Percentiles rank a stretch among this genome's conserved stretches.
phyloP scores from a whole-genome alignment of 805 yeast species.

The Wickerhamiella dianesei region DNA sequence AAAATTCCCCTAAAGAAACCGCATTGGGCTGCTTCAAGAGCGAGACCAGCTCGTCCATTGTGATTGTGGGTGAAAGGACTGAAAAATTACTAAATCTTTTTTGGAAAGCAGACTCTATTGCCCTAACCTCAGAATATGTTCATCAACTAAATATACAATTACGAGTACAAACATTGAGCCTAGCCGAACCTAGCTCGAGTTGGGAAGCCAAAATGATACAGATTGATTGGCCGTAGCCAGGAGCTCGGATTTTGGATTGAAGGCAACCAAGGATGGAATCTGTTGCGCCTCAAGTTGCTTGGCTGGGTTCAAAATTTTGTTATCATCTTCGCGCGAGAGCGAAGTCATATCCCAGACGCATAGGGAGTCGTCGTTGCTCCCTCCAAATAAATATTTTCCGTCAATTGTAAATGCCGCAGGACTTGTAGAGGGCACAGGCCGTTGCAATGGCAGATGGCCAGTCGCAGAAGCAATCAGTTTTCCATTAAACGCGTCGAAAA shows the following conservation, averaged over 20 bases:
- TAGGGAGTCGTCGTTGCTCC: slow-evolving; percentile 42
- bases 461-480: slow-evolving; percentile 32
- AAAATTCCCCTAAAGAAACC: background rate
- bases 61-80: background rate
- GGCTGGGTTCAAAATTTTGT: slow-evolving; percentile 17
- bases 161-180: no score
- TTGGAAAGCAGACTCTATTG: background rate
- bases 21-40: slow-evolving; percentile 5
- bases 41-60: slow-evolving; percentile 12
- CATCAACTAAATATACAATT: no score
- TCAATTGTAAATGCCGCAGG: slow-evolving; percentile 53
- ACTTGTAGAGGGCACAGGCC: slow-evolving; percentile 29
- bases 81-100: background rate
- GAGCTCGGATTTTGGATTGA: slow-evolving; percentile 48
- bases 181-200: no score
- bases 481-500: slow-evolving; percentile 63
- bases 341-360: slow-evolving; percentile 37
- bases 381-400: slow-evolving; percentile 47
- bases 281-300: slow-evolving; percentile 14
- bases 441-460: slow-evolving; percentile 37
- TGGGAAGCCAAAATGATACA: slow-evolving; percentile 31
- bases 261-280: slow-evolving; percentile 20
- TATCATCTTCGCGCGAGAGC: slow-evolving; percentile 6
- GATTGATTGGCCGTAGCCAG: slow-evolving; percentile 54
- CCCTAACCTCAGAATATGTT: background rate